Conservation (phyloP, 352 stramenopile genomes). For the Phytopythium montanum region DNA sequence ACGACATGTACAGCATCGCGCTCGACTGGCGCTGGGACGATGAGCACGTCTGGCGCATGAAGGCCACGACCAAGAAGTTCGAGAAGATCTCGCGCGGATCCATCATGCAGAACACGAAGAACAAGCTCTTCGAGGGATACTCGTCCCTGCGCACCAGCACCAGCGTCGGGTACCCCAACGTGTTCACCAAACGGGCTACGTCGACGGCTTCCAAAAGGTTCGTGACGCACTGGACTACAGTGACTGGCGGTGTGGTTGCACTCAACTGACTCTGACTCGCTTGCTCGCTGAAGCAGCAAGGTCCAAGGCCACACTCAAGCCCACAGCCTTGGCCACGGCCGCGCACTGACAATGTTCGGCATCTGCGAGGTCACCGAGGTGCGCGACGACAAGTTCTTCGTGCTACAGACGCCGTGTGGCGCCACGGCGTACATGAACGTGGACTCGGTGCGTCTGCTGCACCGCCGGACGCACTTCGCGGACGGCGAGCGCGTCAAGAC, state of each 20-base stretch:
- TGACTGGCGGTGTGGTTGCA: constrained; percentile 7
- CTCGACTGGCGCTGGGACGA: constrained; percentile 88
- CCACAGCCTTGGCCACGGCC: constrained; percentile 26
- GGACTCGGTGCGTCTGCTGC: constrained; percentile 43
- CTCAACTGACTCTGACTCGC: constrained; percentile 10
- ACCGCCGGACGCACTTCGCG: constrained; percentile 44
- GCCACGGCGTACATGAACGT: constrained; percentile 47
- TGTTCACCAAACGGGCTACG: constrained; percentile 63
- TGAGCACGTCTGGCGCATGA: constrained; percentile 87
- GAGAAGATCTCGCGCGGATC: constrained; percentile 69
- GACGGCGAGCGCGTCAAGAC: constrained; percentile 51
- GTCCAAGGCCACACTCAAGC: no score
- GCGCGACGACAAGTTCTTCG: constrained; percentile 48
- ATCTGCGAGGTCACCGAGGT: constrained; percentile 44
- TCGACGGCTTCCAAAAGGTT: constrained; percentile 29
- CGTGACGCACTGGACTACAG: background rate
- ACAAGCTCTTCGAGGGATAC: constrained; percentile 74
- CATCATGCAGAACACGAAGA: constrained; percentile 81
- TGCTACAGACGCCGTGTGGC: constrained; percentile 43
- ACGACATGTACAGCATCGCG: constrained; percentile 88
- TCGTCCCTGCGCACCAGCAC: constrained; percentile 64
- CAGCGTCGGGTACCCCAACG: constrained; percentile 33
- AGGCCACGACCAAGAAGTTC: constrained; percentile 89
- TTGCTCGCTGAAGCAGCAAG: constrained; percentile 15
- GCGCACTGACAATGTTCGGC: constrained; percentile 47